These are phyloP conservation scores for Tuber melanosporum DNA, from an alignment of 495 filamentous ascomycete genomes.

Conservation along the genomic window DNA sequence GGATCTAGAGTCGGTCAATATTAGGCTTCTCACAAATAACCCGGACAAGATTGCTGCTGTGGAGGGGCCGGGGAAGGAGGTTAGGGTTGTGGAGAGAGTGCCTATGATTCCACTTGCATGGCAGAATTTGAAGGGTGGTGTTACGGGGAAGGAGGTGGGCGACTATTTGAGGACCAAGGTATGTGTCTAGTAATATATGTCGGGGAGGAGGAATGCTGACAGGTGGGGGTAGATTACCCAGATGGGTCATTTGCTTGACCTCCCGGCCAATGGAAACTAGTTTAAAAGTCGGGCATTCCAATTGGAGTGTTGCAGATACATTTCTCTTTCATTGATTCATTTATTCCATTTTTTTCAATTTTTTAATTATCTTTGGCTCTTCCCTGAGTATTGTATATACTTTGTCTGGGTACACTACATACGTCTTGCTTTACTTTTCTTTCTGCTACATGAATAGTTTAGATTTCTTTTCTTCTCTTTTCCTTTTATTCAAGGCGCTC, in stretches of 20 bases:
- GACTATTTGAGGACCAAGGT: constrained; percentile 94
- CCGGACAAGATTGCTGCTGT: constrained; percentile 94
- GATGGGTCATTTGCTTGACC: constrained; percentile 38
- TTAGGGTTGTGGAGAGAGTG: constrained; percentile 81
- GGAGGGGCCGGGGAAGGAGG: constrained; percentile 80
- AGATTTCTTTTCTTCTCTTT: background rate
- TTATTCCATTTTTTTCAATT: background rate
- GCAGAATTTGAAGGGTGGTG: constrained; percentile 74
- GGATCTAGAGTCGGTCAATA: constrained; percentile 72
- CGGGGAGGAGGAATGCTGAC: constrained; percentile 1
- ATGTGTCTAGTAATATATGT: constrained; percentile 31
- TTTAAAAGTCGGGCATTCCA: background rate
- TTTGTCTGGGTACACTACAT: background rate
- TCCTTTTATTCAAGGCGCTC: background rate
- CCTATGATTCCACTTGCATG: constrained; percentile 95
- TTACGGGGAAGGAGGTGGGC: constrained; percentile 80
- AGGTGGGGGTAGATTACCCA: constrained; percentile 32
- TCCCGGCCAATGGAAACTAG: constrained; percentile 20
- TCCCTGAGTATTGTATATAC: background rate
- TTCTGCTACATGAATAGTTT: background rate
- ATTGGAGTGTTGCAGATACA: background rate
- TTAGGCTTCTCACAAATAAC: constrained; percentile 91
- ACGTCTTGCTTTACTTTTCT: background rate
- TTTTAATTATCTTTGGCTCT: background rate
- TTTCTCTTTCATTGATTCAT: background rate